These are phyloP conservation scores for Tuber melanosporum DNA, from an alignment of 495 filamentous ascomycete genomes.

Conservation along the genomic window DNA sequence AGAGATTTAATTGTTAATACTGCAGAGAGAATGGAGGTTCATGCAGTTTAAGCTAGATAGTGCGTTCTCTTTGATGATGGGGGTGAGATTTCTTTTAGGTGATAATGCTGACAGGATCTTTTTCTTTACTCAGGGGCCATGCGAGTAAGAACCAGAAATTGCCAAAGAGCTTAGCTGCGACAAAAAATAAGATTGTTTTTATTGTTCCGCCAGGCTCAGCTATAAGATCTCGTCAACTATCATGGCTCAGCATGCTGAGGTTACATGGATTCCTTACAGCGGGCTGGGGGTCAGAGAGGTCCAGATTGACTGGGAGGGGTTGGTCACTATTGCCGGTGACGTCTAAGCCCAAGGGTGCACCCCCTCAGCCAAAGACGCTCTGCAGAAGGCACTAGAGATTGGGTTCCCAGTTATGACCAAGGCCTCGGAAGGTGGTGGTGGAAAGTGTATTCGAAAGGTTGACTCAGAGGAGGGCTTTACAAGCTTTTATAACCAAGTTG, in stretches of 20 bases:
- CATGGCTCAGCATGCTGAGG: constrained; percentile 92
- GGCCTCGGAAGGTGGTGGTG: constrained; percentile 96
- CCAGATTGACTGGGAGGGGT: constrained; percentile 62
- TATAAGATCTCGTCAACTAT: constrained; percentile 98
- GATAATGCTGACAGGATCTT: constrained; percentile 16
- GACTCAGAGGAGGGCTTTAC: constrained; percentile 76
- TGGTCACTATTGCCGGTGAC: constrained; percentile 83
- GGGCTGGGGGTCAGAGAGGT: constrained; percentile 85
- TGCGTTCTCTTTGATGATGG: constrained; percentile 45
- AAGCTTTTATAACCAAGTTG: constrained; percentile 82
- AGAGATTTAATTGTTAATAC: constrained; percentile 98
- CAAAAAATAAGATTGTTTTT: constrained; percentile 96
- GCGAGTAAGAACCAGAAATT: constrained; percentile 97
- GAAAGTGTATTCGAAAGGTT: constrained; percentile 98
- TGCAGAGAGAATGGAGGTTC: constrained; percentile 96
- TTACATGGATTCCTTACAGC: constrained; percentile 98
- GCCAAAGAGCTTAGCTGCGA: constrained; percentile 88
- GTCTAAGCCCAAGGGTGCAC: constrained; percentile 89
- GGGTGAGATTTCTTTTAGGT: constrained; percentile 11
- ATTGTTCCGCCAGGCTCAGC: constrained; percentile 96
- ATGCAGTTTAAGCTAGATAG: constrained; percentile 99
- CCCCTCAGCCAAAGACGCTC: constrained; percentile 75
- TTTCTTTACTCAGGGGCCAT: constrained; percentile 63
- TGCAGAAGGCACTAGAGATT: constrained; percentile 77
- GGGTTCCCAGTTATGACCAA: constrained; percentile 99